Conservation (phyloP, 371 early-diverging fungal species). For the Conidiobolus coronatus region DNA sequence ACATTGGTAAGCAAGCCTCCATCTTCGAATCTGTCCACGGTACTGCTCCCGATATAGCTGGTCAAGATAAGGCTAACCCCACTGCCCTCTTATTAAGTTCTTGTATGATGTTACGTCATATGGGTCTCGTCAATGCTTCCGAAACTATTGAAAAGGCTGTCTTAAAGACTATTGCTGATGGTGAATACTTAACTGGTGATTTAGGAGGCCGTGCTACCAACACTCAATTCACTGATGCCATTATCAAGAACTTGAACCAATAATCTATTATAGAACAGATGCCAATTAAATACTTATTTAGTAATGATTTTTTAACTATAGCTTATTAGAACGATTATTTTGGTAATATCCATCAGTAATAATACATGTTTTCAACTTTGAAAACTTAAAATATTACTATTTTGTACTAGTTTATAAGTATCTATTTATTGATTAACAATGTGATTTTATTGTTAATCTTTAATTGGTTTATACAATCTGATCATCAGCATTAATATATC, state of each 20-base stretch:
- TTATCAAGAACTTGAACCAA: slow-evolving; percentile 37
- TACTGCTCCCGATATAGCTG: slow-evolving; percentile 96
- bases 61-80: slow-evolving; percentile 72
- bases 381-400: too few relatives aligned
- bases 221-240: slow-evolving; percentile 75
- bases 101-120: slow-evolving; percentile 95
- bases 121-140: slow-evolving; percentile 60
- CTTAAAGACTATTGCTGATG: slow-evolving; percentile 82
- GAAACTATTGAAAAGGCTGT: slow-evolving; percentile 72
- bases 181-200: slow-evolving; percentile 76
- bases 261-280: neutral
- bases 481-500: too few relatives aligned
- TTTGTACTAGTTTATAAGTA: too few relatives aligned
- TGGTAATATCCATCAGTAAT: too few relatives aligned
- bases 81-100: slow-evolving; percentile 81
- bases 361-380: too few relatives aligned
- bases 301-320: too few relatives aligned
- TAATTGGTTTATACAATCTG: too few relatives aligned
- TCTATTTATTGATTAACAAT: too few relatives aligned
- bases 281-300: too few relatives aligned
- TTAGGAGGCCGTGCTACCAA: slow-evolving; percentile 81
- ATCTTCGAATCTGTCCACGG: slow-evolving; percentile 97
- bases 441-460: too few relatives aligned
- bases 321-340: too few relatives aligned
- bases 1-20: slow-evolving; percentile 90